Conservation (phyloP, 495 filamentous ascomycete genomes). For the Podospora sp. region DNA sequence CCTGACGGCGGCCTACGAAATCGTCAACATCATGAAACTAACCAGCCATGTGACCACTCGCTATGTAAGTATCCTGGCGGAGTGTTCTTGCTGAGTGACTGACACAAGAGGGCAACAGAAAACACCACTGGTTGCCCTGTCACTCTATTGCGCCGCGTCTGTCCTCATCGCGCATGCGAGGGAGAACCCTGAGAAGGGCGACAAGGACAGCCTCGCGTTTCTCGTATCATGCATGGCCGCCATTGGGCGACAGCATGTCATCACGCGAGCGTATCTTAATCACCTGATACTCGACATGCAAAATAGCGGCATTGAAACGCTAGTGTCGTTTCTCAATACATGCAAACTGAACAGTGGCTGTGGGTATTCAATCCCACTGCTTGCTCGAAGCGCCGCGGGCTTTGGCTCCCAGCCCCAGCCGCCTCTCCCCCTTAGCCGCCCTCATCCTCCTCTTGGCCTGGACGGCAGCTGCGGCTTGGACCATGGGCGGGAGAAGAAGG, state of each 20-base stretch:
- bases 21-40: constrained; percentile 47
- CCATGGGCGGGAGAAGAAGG: neutral
- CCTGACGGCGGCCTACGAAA: constrained; percentile 44
- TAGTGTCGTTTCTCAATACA: neutral
- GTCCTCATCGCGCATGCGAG: constrained; percentile 43
- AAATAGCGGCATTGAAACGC: constrained; percentile 34
- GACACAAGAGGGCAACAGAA: constrained; percentile 26
- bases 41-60: constrained; percentile 34
- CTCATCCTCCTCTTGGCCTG: constrained; percentile 7
- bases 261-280: constrained; percentile 44
- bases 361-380: constrained; percentile 42
- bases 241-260: constrained; percentile 38
- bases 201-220: constrained; percentile 42
- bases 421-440: constrained; percentile 41
- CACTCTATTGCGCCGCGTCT: constrained; percentile 47
- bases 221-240: constrained; percentile 43
- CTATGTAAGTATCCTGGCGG: constrained; percentile 27
- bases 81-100: neutral
- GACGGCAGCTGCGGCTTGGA: neutral
- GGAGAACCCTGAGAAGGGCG: constrained; percentile 23
- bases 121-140: constrained; percentile 43
- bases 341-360: neutral
- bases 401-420: constrained; percentile 35
- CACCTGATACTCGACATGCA: constrained; percentile 47
- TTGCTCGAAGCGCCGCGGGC: constrained; percentile 39